Percentiles rank a stretch among this genome's conserved stretches.
Conservation (phyloP, 257 asterid genomes). For the Datura wrightii region DNA sequence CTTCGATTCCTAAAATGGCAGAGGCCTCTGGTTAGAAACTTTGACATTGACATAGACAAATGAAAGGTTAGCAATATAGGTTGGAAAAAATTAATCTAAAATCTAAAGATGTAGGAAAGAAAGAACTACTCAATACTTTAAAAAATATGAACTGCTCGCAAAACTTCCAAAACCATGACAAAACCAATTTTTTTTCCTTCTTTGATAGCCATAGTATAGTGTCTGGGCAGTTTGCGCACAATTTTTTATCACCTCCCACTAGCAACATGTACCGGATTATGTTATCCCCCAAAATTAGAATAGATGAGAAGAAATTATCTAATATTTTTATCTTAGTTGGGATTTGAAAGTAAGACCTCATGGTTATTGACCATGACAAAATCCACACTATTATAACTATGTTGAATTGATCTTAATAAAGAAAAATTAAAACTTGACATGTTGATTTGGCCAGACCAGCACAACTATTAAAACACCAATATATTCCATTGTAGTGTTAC, state of each 20-base stretch:
- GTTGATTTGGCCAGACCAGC: background rate
- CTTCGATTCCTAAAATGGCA: slow-evolving; percentile 64
- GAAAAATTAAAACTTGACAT: background rate
- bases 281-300: no score
- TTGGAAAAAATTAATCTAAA: background rate
- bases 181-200: no score
- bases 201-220: no score
- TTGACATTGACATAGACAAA: slow-evolving; percentile 27
- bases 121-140: background rate
- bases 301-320: no score
- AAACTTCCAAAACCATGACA: no score
- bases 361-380: no score
- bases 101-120: background rate
- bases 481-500: background rate
- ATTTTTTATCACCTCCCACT: no score
- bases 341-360: no score
- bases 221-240: no score
- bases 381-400: no score
- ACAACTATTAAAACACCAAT: background rate
- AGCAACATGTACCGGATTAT: no score
- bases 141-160: background rate
- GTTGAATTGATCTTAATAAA: background rate
- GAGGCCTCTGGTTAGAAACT: slow-evolving; percentile 1
- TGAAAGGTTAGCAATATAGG: background rate
- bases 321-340: no score